Conservation (phyloP, 192 early-diverging fungal genomes). For the Cetraspora pellucida region DNA sequence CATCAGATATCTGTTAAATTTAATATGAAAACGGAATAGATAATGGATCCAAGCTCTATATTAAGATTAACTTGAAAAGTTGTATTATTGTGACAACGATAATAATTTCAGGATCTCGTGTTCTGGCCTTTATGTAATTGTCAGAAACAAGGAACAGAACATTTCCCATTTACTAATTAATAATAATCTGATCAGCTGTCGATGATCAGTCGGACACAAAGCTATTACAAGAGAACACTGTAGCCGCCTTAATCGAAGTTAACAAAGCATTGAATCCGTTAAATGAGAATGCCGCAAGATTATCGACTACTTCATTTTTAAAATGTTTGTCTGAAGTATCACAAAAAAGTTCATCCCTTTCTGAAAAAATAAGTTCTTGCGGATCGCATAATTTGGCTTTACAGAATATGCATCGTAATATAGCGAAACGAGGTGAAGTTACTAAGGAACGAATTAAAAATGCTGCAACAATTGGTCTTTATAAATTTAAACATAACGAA, state of each 20-base stretch:
- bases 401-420: slow-evolving; percentile 29
- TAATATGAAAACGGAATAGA: too few species aligned
- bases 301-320: slow-evolving; percentile 3
- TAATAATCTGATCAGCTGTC: neutral
- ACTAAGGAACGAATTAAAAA: slow-evolving; percentile 33
- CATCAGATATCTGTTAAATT: too few species aligned
- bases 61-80: too few species aligned
- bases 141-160: too few species aligned
- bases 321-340: neutral
- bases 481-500: slow-evolving; percentile 24
- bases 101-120: too few species aligned
- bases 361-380: neutral
- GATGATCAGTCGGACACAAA: slow-evolving; percentile 10
- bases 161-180: too few species aligned
- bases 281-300: neutral
- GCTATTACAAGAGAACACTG: slow-evolving; percentile 22
- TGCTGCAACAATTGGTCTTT: slow-evolving; percentile 16
- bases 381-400: slow-evolving; percentile 1
- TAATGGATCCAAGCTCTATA: too few species aligned
- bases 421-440: slow-evolving; percentile 24
- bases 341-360: neutral
- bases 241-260: slow-evolving; percentile 32
- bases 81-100: too few species aligned
- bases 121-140: too few species aligned
- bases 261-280: slow-evolving; percentile 23